Conservation (phyloP, 2,329 filamentous ascomycete species). For the Orbilia oligospora region DNA sequence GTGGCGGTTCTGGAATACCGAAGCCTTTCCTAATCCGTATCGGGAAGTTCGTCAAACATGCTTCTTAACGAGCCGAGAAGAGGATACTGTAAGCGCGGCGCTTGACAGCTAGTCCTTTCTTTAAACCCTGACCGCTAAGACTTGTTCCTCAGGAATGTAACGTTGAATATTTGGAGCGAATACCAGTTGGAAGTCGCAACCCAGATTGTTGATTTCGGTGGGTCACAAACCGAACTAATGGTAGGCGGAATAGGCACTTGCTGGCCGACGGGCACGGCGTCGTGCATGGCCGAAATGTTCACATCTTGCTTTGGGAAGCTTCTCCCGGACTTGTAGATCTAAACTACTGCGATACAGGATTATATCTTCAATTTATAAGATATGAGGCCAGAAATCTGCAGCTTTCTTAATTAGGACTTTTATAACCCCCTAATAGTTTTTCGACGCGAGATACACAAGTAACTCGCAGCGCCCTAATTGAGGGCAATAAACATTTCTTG, state of each 20-base stretch:
- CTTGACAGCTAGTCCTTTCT: not conserved
- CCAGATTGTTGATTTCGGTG: not conserved
- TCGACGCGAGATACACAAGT: not conserved
- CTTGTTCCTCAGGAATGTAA: slow-evolving; percentile 9
- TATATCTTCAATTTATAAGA: not conserved
- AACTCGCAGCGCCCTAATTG: not conserved
- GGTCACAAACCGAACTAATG: not conserved
- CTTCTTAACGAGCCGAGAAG: slow-evolving; percentile 32
- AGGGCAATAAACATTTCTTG: not conserved
- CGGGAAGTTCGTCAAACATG: slow-evolving; percentile 34
- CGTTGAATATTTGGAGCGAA: not conserved
- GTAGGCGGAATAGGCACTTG: not conserved
- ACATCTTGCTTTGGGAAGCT: slow-evolving; percentile 2
- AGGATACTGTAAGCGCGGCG: slow-evolving; percentile 27
- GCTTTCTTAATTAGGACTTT: not conserved
- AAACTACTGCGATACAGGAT: no score
- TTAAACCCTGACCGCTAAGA: not conserved
- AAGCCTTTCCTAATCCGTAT: slow-evolving; percentile 32
- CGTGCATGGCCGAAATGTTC: not conserved
- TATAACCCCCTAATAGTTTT: not conserved
- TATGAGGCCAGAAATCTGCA: not conserved
- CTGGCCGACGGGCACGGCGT: not conserved
- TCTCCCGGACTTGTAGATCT: not conserved
- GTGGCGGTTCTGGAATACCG: slow-evolving; percentile 27
- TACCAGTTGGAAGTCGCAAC: slow-evolving; percentile 20